Percentiles rank a stretch among this genome's conserved stretches.
These are phyloP conservation scores for Acanthamoeba rhysodes DNA, from an alignment of 208 protist genomes.

Conservation along the genomic window DNA sequence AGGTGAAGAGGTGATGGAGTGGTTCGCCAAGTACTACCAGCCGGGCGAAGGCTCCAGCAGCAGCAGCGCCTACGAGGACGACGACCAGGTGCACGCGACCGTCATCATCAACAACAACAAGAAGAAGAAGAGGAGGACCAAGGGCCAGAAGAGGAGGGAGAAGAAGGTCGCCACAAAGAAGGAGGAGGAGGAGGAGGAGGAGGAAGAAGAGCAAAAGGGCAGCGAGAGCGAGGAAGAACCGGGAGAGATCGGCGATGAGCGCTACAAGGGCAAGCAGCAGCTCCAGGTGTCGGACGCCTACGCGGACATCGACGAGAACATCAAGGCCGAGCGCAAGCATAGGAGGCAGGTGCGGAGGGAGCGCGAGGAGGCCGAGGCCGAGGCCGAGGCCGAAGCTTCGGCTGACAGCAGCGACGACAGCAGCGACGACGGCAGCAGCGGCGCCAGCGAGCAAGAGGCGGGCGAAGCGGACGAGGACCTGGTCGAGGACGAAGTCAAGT, in stretches of 20 bases:
- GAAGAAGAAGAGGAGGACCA: neutral
- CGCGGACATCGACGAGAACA: neutral
- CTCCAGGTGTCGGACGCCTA: neutral
- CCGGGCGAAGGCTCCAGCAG: neutral
- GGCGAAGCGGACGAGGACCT: neutral
- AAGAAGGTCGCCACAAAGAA: neutral
- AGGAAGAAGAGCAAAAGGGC: neutral
- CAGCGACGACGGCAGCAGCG: neutral
- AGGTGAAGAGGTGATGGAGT: neutral
- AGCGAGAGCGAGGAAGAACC: neutral
- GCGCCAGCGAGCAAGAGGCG: neutral
- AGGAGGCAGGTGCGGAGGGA: neutral
- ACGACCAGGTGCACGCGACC: neutral
- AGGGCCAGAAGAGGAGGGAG: neutral
- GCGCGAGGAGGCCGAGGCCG: neutral
- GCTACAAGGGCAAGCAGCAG: neutral
- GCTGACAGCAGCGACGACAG: neutral
- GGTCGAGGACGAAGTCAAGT: neutral
- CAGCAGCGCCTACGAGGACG: slow-evolving; percentile 20
- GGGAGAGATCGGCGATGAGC: neutral
- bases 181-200: neutral
- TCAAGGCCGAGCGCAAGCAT: neutral
- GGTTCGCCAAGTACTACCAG: slow-evolving; percentile 33
- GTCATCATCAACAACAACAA: neutral
- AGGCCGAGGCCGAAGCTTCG: neutral